Conservation (phyloP, 139 green algal species). For the Chlorella sp. region DNA sequence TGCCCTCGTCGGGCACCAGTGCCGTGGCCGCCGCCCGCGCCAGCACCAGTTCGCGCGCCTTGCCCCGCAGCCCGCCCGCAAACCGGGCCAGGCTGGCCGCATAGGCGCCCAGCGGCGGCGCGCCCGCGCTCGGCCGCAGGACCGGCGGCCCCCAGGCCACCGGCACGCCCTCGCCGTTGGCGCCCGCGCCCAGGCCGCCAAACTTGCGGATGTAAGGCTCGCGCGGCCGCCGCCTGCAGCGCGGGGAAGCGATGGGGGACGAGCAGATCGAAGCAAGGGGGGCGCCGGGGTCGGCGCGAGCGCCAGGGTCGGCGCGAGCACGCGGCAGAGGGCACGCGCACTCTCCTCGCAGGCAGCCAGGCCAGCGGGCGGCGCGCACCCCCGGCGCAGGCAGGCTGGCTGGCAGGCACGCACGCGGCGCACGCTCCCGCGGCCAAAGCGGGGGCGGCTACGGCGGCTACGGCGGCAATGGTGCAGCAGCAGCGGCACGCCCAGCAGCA, state of each 20-base stretch:
- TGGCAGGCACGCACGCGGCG: background rate
- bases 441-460: too few species aligned
- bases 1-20: background rate
- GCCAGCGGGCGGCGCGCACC: background rate
- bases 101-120: constrained; percentile 19
- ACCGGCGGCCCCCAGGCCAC: constrained; percentile 14
- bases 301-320: background rate
- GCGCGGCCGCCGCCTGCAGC: constrained; percentile 8
- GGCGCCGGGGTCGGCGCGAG: background rate
- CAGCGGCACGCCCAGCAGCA: background rate
- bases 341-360: too few species aligned
- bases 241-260: background rate
- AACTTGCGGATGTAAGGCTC: constrained; percentile 1
- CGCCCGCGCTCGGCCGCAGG: constrained; percentile 9
- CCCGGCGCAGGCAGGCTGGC: background rate
- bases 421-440: too few species aligned
- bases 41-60: constrained; percentile 17
- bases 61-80: constrained; percentile 20
- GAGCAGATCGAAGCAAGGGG: background rate
- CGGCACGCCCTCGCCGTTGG: constrained; percentile 10
- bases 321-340: background rate
- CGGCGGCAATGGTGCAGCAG: too few species aligned
- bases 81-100: constrained; percentile 25
- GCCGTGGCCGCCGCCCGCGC: constrained; percentile 15
- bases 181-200: constrained; percentile 18